These are phyloP conservation scores for Colletotrichum neosansevieriae DNA, from an alignment of 2,329 filamentous ascomycete genomes.

Conservation along the genomic window DNA sequence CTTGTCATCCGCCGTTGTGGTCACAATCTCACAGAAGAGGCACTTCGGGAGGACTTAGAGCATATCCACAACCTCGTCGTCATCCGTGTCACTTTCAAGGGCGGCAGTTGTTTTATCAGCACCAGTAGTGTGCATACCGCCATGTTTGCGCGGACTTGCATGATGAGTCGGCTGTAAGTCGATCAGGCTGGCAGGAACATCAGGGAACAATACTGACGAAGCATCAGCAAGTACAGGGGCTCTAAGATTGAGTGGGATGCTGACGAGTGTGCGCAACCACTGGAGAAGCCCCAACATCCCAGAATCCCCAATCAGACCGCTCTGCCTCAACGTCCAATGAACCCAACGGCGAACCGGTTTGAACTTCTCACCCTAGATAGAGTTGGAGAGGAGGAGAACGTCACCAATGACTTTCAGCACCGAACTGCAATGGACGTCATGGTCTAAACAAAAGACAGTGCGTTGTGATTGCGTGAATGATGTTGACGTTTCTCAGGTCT, in stretches of 20 bases:
- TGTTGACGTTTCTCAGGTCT: too few relatives aligned
- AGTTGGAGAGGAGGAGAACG: constrained; percentile 50
- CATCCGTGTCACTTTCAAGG: constrained; percentile 71
- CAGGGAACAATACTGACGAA: constrained; percentile 44
- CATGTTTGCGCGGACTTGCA: constrained; percentile 80
- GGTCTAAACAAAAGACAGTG: background rate
- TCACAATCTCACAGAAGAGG: constrained; percentile 69
- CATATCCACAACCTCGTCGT: constrained; percentile 86
- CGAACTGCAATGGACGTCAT: constrained; percentile 44
- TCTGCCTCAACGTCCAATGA: constrained; percentile 51
- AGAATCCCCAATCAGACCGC: constrained; percentile 45
- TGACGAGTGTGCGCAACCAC: constrained; percentile 78
- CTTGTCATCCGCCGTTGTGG: constrained; percentile 74
- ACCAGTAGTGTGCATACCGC: constrained; percentile 84
- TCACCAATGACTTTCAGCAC: constrained; percentile 1
- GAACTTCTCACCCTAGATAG: constrained; percentile 67
- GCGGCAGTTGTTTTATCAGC: constrained; percentile 73
- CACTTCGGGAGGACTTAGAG: constrained; percentile 79
- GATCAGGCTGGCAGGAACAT: background rate
- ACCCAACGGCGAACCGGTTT: constrained; percentile 69
- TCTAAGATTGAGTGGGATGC: constrained; percentile 77
- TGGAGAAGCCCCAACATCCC: constrained; percentile 51
- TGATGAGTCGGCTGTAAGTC: constrained; percentile 72
- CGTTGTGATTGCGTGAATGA: background rate
- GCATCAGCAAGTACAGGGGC: constrained; percentile 73